phyloP scores from a whole-genome alignment of 2,329 filamentous ascomycete genomes.

The Fonsecaea monophora region DNA sequence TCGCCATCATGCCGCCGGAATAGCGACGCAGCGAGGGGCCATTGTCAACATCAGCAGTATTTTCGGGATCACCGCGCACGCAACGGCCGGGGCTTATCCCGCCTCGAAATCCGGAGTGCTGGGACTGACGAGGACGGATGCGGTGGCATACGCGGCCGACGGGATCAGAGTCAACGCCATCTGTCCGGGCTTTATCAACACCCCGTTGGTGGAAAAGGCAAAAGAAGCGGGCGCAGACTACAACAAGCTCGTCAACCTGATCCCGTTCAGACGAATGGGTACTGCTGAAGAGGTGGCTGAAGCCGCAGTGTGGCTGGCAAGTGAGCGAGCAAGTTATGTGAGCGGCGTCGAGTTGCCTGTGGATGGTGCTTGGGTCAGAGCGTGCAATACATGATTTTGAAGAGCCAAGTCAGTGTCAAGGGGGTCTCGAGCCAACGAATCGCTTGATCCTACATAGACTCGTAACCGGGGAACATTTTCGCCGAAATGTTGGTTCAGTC shows the following conservation, averaged over 20 bases:
- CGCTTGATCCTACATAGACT: too few relatives aligned
- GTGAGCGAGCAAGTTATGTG: constrained; percentile 43
- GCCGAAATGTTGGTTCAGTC: too few relatives aligned
- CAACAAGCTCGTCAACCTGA: constrained; percentile 20
- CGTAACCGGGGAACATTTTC: too few relatives aligned
- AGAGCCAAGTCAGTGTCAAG: too few relatives aligned
- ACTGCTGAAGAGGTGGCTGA: constrained; percentile 44
- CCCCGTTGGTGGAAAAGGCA: constrained; percentile 42
- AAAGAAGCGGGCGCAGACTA: constrained; percentile 24
- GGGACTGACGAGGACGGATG: constrained; percentile 60
- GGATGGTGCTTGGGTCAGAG: constrained; percentile 37
- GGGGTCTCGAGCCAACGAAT: too few relatives aligned
- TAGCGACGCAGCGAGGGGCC: constrained; percentile 52
- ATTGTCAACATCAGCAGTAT: constrained; percentile 62
- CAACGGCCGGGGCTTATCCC: constrained; percentile 27
- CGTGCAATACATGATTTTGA: constrained; percentile 25
- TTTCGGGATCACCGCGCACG: constrained; percentile 54
- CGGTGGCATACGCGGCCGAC: constrained; percentile 57
- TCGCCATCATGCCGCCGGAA: constrained; percentile 64
- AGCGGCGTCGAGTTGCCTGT: constrained; percentile 41
- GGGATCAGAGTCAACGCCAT: constrained; percentile 54
- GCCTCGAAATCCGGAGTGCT: constrained; percentile 32
- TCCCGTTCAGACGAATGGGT: constrained; percentile 41
- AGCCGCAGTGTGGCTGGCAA: constrained; percentile 42
- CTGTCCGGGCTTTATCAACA: constrained; percentile 54